Conservation (phyloP, 179 eudicot genomes). For the Camellia oleifera region DNA sequence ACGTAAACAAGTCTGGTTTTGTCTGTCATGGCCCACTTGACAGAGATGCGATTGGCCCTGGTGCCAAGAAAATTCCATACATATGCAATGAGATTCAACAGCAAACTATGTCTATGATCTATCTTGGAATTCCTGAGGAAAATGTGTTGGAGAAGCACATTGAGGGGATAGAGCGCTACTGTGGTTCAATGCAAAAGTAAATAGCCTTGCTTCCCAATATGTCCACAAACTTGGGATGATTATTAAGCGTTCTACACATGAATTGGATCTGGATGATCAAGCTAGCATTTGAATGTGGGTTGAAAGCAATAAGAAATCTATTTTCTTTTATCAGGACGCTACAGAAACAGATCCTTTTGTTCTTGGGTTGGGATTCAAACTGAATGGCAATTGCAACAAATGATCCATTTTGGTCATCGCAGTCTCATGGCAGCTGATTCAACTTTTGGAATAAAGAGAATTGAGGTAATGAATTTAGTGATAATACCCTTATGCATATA, state of each 20-base stretch:
- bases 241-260: conserved; percentile 84
- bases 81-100: conserved; percentile 89
- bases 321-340: conserved; percentile 75
- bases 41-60: conserved; percentile 95
- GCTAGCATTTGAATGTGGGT: conserved; percentile 87
- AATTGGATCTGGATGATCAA: conserved; percentile 91
- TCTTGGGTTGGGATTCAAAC: conserved; percentile 74
- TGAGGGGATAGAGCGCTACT: conserved; percentile 82
- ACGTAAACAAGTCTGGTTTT: conserved; percentile 84
- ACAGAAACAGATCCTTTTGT: conserved; percentile 72
- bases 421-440: conserved; percentile 87
- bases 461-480: conserved; percentile 53
- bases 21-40: conserved; percentile 97
- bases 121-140: conserved; percentile 94
- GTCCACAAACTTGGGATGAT: conserved; percentile 93
- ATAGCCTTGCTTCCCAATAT: conserved; percentile 88
- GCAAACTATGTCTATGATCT: conserved; percentile 97
- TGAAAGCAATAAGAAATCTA: conserved; percentile 78
- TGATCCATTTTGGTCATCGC: conserved; percentile 87
- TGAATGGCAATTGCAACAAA: conserved; percentile 97
- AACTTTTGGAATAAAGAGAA: conserved; percentile 83
- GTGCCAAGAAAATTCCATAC: conserved; percentile 82
- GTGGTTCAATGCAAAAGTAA: conserved; percentile 72
- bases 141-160: conserved; percentile 88
- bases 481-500: not conserved